Evolutionary conservation across 176 grass and related monocot genomes (phyloP).

Genomic region (Oryza brachyantha): DNA sequence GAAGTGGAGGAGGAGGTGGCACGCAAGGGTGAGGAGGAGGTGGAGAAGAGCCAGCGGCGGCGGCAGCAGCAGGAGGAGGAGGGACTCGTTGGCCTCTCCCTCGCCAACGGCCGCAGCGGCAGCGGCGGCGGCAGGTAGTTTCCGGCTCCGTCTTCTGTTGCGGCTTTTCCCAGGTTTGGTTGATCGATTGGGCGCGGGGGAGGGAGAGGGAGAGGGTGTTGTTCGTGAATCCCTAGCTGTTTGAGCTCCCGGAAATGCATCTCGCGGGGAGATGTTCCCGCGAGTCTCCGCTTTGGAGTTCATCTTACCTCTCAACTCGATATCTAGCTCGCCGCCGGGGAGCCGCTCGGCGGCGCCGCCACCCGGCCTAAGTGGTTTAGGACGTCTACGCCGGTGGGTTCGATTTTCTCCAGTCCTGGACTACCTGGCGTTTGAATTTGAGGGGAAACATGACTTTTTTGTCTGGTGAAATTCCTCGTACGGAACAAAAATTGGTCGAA

Average conservation of each 20-base stretch:
- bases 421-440: neutral
- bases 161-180: neutral
- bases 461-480: neutral
- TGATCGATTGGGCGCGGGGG: neutral
- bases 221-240: neutral
- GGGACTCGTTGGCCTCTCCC: constrained; percentile 34
- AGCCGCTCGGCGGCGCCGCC: neutral
- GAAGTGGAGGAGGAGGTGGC: neutral
- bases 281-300: neutral
- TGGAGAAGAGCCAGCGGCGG: constrained; percentile 20
- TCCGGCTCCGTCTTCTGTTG: neutral
- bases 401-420: neutral
- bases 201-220: neutral
- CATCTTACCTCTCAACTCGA: neutral
- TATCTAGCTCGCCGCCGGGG: neutral
- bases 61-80: constrained; percentile 30
- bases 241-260: neutral
- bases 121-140: neutral
- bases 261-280: neutral
- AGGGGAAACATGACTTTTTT: neutral
- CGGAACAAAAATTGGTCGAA: neutral
- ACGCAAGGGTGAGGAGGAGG: constrained; percentile 7
- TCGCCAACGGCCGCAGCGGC: constrained; percentile 34
- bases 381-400: neutral
- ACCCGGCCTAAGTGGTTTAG: neutral